Evolutionary conservation across 441 rosid genomes (phyloP).

Genomic region (Eruca vesicaria): DNA sequence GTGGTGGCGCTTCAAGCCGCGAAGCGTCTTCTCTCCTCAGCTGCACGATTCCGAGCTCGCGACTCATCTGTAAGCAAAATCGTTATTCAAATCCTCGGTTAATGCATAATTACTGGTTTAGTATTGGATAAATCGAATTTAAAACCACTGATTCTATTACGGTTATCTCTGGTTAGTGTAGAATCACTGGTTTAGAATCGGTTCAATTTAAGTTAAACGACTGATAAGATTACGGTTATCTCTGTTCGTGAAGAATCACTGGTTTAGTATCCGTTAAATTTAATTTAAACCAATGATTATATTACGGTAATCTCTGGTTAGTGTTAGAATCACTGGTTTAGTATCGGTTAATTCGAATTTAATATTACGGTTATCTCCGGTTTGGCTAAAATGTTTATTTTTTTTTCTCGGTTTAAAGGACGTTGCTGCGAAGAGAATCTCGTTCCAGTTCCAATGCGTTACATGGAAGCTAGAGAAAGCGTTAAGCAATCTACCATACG

Average conservation of each 20-base stretch:
- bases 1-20: slow-evolving; percentile 53
- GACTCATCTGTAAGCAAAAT: slow-evolving; percentile 55
- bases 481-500: slow-evolving; percentile 61
- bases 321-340: slow-evolving; percentile 14
- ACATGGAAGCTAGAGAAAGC: slow-evolving; percentile 85
- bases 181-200: too few species aligned
- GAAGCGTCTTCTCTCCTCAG: slow-evolving; percentile 53
- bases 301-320: slow-evolving; percentile 13
- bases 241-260: neutral
- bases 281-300: neutral
- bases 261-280: slow-evolving; percentile 21
- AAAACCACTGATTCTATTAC: too few species aligned
- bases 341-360: slow-evolving; percentile 9
- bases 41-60: slow-evolving; percentile 40
- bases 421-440: slow-evolving; percentile 61
- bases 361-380: slow-evolving; percentile 21
- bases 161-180: slow-evolving; percentile 25
- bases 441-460: slow-evolving; percentile 75
- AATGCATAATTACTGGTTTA: slow-evolving; percentile 10
- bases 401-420: slow-evolving; percentile 56
- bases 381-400: slow-evolving; percentile 36
- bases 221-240: slow-evolving; percentile 3
- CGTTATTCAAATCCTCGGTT: neutral
- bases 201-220: too few species aligned
- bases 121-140: slow-evolving; percentile 10